Conservation (phyloP, 257 asterid species). For the Eustoma russellianum region DNA sequence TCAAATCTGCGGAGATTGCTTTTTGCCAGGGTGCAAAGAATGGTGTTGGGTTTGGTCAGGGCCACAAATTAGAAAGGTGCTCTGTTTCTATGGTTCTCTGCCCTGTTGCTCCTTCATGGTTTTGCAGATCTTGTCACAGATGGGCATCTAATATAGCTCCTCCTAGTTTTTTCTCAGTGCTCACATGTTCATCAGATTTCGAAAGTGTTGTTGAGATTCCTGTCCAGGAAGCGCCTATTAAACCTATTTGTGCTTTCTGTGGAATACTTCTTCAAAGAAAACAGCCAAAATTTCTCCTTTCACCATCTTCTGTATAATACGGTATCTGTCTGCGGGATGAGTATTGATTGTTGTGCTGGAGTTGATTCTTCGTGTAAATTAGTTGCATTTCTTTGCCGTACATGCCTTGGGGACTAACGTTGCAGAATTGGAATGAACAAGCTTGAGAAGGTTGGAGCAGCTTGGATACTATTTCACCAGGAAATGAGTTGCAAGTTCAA, state of each 20-base stretch:
- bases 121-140: constrained; percentile 63
- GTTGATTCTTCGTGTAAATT: not conserved
- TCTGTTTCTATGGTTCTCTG: constrained; percentile 59
- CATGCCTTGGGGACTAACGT: too few relatives aligned
- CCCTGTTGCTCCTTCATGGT: constrained; percentile 62
- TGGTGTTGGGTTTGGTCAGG: constrained; percentile 20
- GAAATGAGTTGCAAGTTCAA: too few relatives aligned
- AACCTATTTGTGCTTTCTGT: constrained; percentile 73
- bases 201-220: constrained; percentile 18
- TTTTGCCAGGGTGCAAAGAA: constrained; percentile 41
- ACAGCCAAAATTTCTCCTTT: constrained; percentile 58
- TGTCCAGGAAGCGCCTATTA: constrained; percentile 16
- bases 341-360: not conserved
- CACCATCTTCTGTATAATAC: constrained; percentile 51
- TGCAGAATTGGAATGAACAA: too few relatives aligned
- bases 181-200: constrained; percentile 39
- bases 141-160: constrained; percentile 46
- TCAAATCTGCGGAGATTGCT: constrained; percentile 60
- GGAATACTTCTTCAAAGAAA: constrained; percentile 71
- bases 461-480: too few relatives aligned
- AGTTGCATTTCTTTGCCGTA: too few relatives aligned
- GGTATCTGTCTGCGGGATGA: not conserved
- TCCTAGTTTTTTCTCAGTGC: constrained; percentile 35
- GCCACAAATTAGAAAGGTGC: constrained; percentile 59
- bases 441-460: too few relatives aligned